Base-by-base conservation (phyloP, 352 stramenopile species). In the Plasmopara viticola region DNA sequence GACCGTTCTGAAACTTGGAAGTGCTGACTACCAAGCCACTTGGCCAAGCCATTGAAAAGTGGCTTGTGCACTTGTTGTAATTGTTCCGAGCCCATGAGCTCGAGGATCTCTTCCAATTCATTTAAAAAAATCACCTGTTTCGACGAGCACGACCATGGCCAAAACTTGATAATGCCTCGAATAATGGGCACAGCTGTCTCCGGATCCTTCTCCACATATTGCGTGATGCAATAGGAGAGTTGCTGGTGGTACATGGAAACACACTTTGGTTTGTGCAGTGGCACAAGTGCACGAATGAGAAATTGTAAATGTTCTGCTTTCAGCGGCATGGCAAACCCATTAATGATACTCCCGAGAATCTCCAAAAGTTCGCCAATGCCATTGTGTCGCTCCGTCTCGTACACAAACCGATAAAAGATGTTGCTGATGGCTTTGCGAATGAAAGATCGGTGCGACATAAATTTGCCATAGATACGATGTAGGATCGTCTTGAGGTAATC, bases 401-500 rank as follows among this genome's bases (percentile, higher is more conserved):
- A 99, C n/a, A 98, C 90, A 64, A 98, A 99, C 29, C 90, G 78
- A 66, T 98, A 99, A 65, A 99, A 99, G 6, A 98, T 90, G 60
- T 99, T 98, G 41, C 90, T 97, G 55, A 99, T 98, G 40, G 93
- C 88, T 57, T 96, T 94, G 34, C 96, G 91, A 60, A 99, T 99
- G 66, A 98, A 98, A 9, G 94, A 97, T 42, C 97, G 87, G 56
- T 98, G 94, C 43, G 86, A 96, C 90, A 99, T 99, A 65, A 99
- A 98, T 67, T 99, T 99, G 68, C 95, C 95, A 69, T 99, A 99
- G 42, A 99, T 98, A 40, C 97, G 89, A 62, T 99, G 97, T 44
- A 99, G 70, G 55, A 99, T 99, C 4, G 96, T 99, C 76, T 99
- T 99, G 35, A 99, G 75, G 68, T 99, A 99, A 61, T 99, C 97